phyloP scores from a whole-genome alignment of 306 rosid species.

The Nissolia schottii region DNA sequence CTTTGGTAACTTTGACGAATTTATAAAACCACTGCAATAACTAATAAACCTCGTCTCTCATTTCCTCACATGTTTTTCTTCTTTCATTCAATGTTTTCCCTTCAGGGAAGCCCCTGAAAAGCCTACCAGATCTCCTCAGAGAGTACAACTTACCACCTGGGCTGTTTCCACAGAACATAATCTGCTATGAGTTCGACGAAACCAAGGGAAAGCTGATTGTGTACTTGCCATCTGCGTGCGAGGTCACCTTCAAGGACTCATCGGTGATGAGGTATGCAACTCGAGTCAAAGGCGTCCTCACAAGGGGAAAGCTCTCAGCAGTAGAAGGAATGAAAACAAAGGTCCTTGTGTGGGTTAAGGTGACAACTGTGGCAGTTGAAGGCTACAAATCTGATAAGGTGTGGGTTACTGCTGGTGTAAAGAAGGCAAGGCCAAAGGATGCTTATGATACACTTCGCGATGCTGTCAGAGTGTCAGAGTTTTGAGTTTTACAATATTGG shows the following conservation, averaged over 20 bases:
- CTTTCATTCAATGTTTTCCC: slow-evolving; percentile 2
- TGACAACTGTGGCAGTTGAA: slow-evolving; percentile 71
- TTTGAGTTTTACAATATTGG: slow-evolving; percentile 36
- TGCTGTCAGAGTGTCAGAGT: slow-evolving; percentile 59
- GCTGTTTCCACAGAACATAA: slow-evolving; percentile 79
- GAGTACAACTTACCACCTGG: slow-evolving; percentile 89
- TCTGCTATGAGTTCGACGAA: slow-evolving; percentile 80
- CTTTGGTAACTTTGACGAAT: not conserved
- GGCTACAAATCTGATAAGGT: slow-evolving; percentile 84
- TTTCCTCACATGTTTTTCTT: not conserved
- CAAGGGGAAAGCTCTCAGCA: slow-evolving; percentile 73
- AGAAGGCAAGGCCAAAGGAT: slow-evolving; percentile 82
- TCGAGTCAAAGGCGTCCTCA: slow-evolving; percentile 68
- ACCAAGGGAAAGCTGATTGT: slow-evolving; percentile 69
- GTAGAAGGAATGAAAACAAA: slow-evolving; percentile 96
- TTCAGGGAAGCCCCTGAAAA: slow-evolving; percentile 71
- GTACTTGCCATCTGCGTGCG: slow-evolving; percentile 78
- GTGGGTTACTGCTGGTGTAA: slow-evolving; percentile 88
- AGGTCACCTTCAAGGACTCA: slow-evolving; percentile 89
- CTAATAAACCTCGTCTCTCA: not conserved
- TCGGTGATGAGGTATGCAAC: slow-evolving; percentile 66
- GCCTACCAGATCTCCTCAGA: slow-evolving; percentile 84
- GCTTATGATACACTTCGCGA: slow-evolving; percentile 58
- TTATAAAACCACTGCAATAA: not conserved
- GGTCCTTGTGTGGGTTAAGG: slow-evolving; percentile 92